Evolutionary conservation across 2,329 filamentous ascomycete genomes (phyloP).

Genomic region (Calonectria pauciramosa): DNA sequence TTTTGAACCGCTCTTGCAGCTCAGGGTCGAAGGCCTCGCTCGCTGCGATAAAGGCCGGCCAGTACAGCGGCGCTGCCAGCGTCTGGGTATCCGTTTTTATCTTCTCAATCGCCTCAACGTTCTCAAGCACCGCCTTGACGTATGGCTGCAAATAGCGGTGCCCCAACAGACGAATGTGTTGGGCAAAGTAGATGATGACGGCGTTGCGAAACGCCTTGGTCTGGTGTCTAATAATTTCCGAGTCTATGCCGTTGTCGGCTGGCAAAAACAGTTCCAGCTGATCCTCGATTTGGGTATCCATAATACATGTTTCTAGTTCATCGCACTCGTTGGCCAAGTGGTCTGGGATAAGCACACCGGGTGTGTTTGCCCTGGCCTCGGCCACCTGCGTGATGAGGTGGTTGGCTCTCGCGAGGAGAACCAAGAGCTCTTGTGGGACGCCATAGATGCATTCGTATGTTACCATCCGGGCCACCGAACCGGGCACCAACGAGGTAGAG

Average conservation of each 20-base stretch:
- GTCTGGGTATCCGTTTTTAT: constrained; percentile 37
- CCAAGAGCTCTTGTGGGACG: constrained; percentile 19
- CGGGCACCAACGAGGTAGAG: background rate
- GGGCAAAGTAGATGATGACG: constrained; percentile 45
- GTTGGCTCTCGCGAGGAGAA: constrained; percentile 18
- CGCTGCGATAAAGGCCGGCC: constrained; percentile 44
- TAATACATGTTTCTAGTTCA: constrained; percentile 26
- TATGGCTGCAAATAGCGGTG: constrained; percentile 39
- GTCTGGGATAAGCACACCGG: constrained; percentile 7
- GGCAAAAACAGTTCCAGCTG: constrained; percentile 16
- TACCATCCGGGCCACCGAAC: constrained; percentile 20
- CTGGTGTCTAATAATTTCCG: constrained; percentile 28
- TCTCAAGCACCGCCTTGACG: constrained; percentile 30
- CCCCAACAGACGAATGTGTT: constrained; percentile 35
- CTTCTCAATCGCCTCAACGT: constrained; percentile 39
- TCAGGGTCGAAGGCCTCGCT: constrained; percentile 38
- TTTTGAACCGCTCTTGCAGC: constrained; percentile 35
- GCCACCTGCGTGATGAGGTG: constrained; percentile 8
- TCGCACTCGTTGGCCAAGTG: constrained; percentile 21
- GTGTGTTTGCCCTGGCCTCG: background rate
- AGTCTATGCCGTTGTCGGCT: constrained; percentile 7
- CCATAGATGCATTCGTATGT: constrained; percentile 26
- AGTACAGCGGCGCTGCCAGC: constrained; percentile 41
- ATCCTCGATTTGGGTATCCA: constrained; percentile 23
- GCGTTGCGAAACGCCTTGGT: constrained; percentile 43